Conservation (phyloP, 208 protist genomes). For the Crithidia mellificae region DNA sequence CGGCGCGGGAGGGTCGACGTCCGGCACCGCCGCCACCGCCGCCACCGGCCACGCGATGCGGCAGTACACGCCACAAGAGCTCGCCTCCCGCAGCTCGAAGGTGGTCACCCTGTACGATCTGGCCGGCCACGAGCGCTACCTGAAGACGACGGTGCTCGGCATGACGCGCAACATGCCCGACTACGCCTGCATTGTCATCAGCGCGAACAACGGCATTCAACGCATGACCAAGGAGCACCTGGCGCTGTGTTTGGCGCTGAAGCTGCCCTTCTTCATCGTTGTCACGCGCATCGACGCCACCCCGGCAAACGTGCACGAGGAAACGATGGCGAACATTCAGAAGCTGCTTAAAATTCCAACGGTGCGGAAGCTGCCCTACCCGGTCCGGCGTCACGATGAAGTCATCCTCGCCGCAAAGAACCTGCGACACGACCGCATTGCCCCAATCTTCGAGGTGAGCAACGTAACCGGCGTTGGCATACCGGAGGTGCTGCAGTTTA, state of each 20-base stretch:
- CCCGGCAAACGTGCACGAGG: conserved; percentile 88
- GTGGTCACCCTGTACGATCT: conserved; percentile 97
- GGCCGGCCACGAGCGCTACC: conserved; percentile 97
- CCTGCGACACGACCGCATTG: conserved; percentile 82
- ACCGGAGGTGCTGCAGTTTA: conserved; percentile 76
- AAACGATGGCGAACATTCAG: conserved; percentile 87
- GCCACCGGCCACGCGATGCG: conserved; percentile 22
- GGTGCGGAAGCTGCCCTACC: conserved; percentile 93
- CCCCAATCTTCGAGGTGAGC: conserved; percentile 92
- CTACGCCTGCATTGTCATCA: conserved; percentile 94
- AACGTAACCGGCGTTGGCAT: conserved; percentile 95
- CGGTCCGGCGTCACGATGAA: conserved; percentile 88
- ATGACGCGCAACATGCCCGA: conserved; percentile 96
- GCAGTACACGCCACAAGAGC: conserved; percentile 68
- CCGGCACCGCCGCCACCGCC: too few relatives aligned
- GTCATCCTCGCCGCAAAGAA: conserved; percentile 93
- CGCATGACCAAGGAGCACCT: conserved; percentile 97
- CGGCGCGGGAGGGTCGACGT: too few relatives aligned
- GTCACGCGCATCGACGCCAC: conserved; percentile 97
- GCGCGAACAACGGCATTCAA: conserved; percentile 92
- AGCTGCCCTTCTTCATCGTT: conserved; percentile 96
- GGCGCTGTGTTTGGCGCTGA: conserved; percentile 95
- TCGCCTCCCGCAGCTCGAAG: conserved; percentile 85
- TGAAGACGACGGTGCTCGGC: conserved; percentile 97
- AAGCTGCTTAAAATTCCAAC: conserved; percentile 94